Base-by-base conservation (phyloP, 345 rosid genomes). In the Zanthoxylum bungeanum region DNA sequence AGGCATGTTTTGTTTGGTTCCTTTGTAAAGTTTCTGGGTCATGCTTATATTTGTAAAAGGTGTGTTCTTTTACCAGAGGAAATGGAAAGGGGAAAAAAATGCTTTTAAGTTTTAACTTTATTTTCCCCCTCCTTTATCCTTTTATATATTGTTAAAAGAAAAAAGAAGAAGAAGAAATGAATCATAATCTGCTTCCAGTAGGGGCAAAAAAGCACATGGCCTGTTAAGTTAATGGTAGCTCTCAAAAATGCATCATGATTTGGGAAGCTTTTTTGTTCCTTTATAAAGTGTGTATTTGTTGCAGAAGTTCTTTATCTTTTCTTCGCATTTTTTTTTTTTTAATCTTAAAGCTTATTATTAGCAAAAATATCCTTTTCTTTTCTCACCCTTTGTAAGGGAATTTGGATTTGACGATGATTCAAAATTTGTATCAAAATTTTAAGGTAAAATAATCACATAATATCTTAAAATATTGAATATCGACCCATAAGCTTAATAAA, bases 171-270 rank as follows among this genome's bases (percentile, higher is more conserved):
- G 28, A 36, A 57, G 36, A 25, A 1, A 17, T 70, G 30, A 46
- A 80, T 80, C 52, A 61, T 65, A 7, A 50, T 30, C 42, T 73
- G 68, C 47, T 30, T 58, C 68, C 57, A 33, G 53, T 50, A 51
- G 28, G 11, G 68, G n/a, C n/a, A n/a, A n/a, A n/a, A n/a, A 47
- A 62, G 74, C 78, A 70, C 73, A 63, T 61, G 80, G 34, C 47
- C 12, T 67, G 61, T 34, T 47, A 21, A 36, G 59, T 51, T 75
- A 49, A 62, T 75, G 4, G 67, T 72, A 40, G 51, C 65, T 42
- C 53, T 56, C 25, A 14, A n/a, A 17, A n/a, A 34, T 34, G 47
- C 42, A 71, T 72, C 71, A 65, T 66, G 63, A n/a, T 66, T 37
- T 60, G 24, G 9, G 51, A 39, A 30, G 52, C 50, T 31, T 65